Evolutionary conservation across 495 filamentous ascomycete genomes (phyloP), one percentile per base, ranked within the genome.

Genomic region (Ascobolus immersus): DNA sequence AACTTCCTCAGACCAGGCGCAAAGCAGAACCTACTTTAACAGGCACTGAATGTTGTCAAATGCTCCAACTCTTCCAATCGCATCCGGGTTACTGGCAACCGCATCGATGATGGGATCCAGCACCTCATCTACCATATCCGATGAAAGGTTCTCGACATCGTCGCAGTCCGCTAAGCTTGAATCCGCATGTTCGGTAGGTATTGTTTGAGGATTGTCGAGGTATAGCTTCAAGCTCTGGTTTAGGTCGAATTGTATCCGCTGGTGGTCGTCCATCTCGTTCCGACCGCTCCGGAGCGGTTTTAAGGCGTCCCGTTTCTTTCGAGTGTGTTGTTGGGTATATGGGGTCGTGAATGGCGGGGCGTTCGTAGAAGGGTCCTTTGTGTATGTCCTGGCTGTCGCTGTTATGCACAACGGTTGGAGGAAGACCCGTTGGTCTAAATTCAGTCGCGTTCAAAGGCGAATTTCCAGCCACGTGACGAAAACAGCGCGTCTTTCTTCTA

Each of bases 11-110:
- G 10, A 10, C 11, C 17, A 13, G 11, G 10, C n/a, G 17, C 10
- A 6, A 17, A 19, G 35, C 14, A 56, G 56, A 62, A 41, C 78
- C 62, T 71, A 96, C 86, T 96, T 96, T 55, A 99, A 61, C 23
- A 99, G 57, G 48, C 91, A 89, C 47, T 93, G 82, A 33, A 99
- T 55, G 24, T 84, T 84, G 57, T 99, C 89, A 53, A 93, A 79
- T 36, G 68, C 62, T 7, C 68, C 67, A 41, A 71, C 64, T 52
- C 67, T 70, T 26, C 67, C 69, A 32, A 99, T 71, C 34, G 74
- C 73, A 46, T 91, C 86, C 18, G 84, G 80, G 45, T 73, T 84
- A 43, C 78, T 78, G 13, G 86, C 84, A 11, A 99, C 69, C 1
- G 77, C 73, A 55, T 99, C 89, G 32, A 92, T 72, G 35, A 99